Evolutionary conservation across 768 basidiomycete species (phyloP), one percentile per base, ranked within the genome.

Genomic region (Tulasnella sp.): DNA sequence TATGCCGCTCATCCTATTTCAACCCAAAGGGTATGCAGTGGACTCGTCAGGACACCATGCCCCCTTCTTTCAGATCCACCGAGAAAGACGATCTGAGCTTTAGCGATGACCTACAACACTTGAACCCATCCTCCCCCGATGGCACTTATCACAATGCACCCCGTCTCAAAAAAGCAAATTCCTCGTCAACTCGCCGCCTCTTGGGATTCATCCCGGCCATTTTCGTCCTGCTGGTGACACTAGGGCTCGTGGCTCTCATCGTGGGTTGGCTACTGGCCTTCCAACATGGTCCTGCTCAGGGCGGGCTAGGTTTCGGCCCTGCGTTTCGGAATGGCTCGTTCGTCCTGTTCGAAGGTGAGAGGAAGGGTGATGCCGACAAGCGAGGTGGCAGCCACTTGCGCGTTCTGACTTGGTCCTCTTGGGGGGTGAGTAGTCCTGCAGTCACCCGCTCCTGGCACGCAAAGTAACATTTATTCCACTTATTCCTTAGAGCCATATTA

Each of bases 291-390:
- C 64, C 64, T 37, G 64, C 64, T 34, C 64, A 69, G 28, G 64
- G 64, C 64, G 64, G 64, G 14, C 3, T 37, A 31, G 64, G 64
- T 6, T 18, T 69, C 34, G 64, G 64, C 28, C 64, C 64, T 69
- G 64, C 64, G 34, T 69, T 69, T 14, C 64, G 64, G 5, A 69
- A 69, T 31, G 64, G 64, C 64, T 69, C 64, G 31, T 69, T 69
- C 20, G 64, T 69, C 12, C 34, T 69, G 28, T 69, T 11, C 34
- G 64, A 69, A 34, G 64, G 64, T 6, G 34, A 37, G 34, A 69
- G 64, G 64, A 69, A 69, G 16, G 28, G 64, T 14, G 28, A 69
- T 69, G 28, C 34, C 18, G 64, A 28, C 18, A 37, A 37, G 9
- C 64, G 64, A 37, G 64, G 64, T 11, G 64, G 64, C n/a, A 69